Evolutionary conservation across 164 flowering plant genomes (phyloP), one percentile per base, ranked within the genome.

Genomic region (Litsea cubeba): DNA sequence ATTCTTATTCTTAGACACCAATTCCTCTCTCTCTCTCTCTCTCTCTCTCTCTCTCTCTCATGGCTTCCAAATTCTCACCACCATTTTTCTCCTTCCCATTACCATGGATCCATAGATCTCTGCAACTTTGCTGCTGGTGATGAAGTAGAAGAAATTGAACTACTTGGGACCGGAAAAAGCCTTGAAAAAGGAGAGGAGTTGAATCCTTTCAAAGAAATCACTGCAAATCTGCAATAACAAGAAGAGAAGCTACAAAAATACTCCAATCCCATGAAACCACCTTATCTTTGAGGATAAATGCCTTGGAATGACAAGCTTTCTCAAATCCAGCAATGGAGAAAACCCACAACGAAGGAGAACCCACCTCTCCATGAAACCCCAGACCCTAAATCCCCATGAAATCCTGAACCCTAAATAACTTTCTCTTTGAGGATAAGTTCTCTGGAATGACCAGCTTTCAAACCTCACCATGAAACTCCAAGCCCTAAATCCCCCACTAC

Each of bases 241-340:
- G 26, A 15, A 89, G 58, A 49, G 87, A 81, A 73, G 71, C 80
- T 2, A 65, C 77, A 12, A 89, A 32, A 1, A 84, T 85, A 35
- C 71, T 64, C 84, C 74, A 73, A 86, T 82, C 30, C 85, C 83
- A 72, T 25, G 87, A 82, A 76, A 83, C 67, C 11, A 86, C 80
- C 76, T 80, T 66, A 84, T 83, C 50, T 81, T 84, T 23, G 75
- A 35, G 10, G 85, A 79, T 20, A 86, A 68, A 69, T 81, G 86
- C 68, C 85, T 87, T 3, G 84, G 25, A 22, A 84, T 71, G 12
- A 78, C 26, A 57, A 82, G 67, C 65, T 83, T 71, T 32, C 49
- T 71, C 25, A 11, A 26, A 28, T 71, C 66, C 66, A 71, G 60
- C 50, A 32, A 12, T 20, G 66, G n/a, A 71, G 25, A 71, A 30